Conservation (phyloP, 2,329 filamentous ascomycete genomes). For the Cadophora malorum region DNA sequence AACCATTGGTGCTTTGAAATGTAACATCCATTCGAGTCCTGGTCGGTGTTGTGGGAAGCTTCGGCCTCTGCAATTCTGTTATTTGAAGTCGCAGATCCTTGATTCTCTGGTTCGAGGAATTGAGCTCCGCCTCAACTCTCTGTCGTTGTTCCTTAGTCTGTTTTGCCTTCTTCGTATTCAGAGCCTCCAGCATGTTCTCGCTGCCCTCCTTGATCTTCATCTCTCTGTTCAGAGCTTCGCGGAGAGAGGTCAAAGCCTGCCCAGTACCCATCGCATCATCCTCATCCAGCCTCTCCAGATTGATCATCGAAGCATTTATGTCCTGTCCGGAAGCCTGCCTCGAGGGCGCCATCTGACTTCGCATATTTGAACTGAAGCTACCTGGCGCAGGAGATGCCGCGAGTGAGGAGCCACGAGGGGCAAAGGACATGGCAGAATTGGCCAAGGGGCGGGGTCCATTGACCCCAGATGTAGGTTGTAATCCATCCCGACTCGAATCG, state of each 20-base stretch:
- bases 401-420: slow-evolving; percentile 71
- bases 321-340: slow-evolving; percentile 67
- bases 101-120: slow-evolving; percentile 79
- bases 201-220: slow-evolving; percentile 98
- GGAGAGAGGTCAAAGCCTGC: slow-evolving; percentile 75
- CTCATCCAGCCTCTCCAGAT: slow-evolving; percentile 67
- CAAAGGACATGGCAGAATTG: slow-evolving; percentile 65
- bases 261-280: slow-evolving; percentile 68
- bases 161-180: slow-evolving; percentile 94
- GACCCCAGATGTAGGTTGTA: slow-evolving; percentile 54
- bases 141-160: slow-evolving; percentile 86
- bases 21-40: slow-evolving; percentile 57
- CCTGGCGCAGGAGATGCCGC: slow-evolving; percentile 75
- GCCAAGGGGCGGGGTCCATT: slow-evolving; percentile 58
- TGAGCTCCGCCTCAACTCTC: slow-evolving; percentile 86
- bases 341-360: slow-evolving; percentile 69
- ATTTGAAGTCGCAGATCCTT: slow-evolving; percentile 66
- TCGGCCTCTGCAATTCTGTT: slow-evolving; percentile 62
- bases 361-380: slow-evolving; percentile 89
- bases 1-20: slow-evolving; percentile 51
- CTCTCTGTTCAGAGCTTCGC: slow-evolving; percentile 90
- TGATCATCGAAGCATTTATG: slow-evolving; percentile 54
- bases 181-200: slow-evolving; percentile 94
- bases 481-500: slow-evolving; percentile 60
- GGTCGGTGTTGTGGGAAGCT: slow-evolving; percentile 53